Evolutionary conservation across 179 eudicot genomes (phyloP), one percentile per base, ranked within the genome.

Genomic region (Gypsophila paniculata): DNA sequence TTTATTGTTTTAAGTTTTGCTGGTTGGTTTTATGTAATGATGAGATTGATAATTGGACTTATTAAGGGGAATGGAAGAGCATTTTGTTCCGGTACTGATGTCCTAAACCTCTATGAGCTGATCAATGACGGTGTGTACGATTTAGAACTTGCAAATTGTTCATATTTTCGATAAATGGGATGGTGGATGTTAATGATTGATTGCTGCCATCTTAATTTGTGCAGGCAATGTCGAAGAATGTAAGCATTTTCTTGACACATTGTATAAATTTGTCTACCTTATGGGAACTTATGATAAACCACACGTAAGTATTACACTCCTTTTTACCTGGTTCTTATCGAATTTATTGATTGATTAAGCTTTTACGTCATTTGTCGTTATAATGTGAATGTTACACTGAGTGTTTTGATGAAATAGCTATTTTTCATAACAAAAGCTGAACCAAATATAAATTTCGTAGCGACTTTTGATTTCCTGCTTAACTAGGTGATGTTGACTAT

Each of bases 271-370:
- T 79, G 89, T 88, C 21, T 88, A 92, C 78, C 89, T 90, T 39
- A 74, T 92, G 85, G 91, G 94, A 69, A 93, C 98, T 18, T 93
- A 91, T 85, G 73, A 86, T 69, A 94, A 94, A 80, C 99, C 99
- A 71, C 84, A 89, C 80, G 99, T 94, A 77, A 89, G 99, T 74
- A 70, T 22, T 74, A 42, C 23, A 17, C 12, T 51, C 6, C 36
- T 38, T 61, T 62, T n/a, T 12, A 9, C 32, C 8, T 2, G 12
- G 61, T 29, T n/a, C n/a, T n/a, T 34, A 22, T 72, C 5, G 51
- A 29, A 21, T 64, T 48, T 5, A 22, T 42, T 39, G 64, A 57
- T 26, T 26, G 46, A 15, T 48, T 38, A 46, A 26, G 57, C 15
- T 14, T 44, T 42, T 38, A 5, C 49, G 34, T 29, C 1, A 29